A percentile compares a stretch with the other conserved stretches of the same genome.
Evolutionary conservation across 2,329 filamentous ascomycete genomes (phyloP).

Genomic region (Cladosporium sp.): DNA sequence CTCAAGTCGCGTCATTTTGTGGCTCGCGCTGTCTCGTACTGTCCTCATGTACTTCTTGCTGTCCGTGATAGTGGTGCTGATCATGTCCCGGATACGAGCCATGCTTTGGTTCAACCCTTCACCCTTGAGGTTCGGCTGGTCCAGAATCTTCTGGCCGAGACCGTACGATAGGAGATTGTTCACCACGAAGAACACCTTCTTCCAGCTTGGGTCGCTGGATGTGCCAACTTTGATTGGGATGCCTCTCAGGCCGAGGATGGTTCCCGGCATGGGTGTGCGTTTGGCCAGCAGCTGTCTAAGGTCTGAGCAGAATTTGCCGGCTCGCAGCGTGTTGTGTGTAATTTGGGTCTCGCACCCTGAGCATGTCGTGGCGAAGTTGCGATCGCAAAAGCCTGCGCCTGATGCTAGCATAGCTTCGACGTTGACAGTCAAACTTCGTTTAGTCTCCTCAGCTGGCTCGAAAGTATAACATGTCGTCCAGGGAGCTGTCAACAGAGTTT

Average conservation of each 20-base stretch:
- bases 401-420: slow-evolving; percentile 26
- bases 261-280: slow-evolving; percentile 59
- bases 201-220: not conserved
- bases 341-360: slow-evolving; percentile 45
- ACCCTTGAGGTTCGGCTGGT: not conserved
- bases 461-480: slow-evolving; percentile 52
- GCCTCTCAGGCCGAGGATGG: slow-evolving; percentile 54
- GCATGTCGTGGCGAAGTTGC: slow-evolving; percentile 43
- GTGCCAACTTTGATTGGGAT: slow-evolving; percentile 31
- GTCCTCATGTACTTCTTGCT: slow-evolving; percentile 34
- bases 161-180: slow-evolving; percentile 38
- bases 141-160: slow-evolving; percentile 38
- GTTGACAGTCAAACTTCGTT: not conserved
- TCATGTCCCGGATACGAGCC: slow-evolving; percentile 43
- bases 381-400: slow-evolving; percentile 57
- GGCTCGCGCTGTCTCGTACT: slow-evolving; percentile 23
- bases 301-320: slow-evolving; percentile 57
- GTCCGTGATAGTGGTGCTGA: slow-evolving; percentile 42
- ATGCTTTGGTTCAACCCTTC: slow-evolving; percentile 35
- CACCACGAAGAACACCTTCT: not conserved
- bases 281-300: slow-evolving; percentile 42
- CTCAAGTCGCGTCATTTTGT: slow-evolving; percentile 17
- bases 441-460: not conserved
- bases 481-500: slow-evolving; percentile 37
- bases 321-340: slow-evolving; percentile 54